Conservation (phyloP, 345 rosid genomes). For the Ailanthus altissimus region DNA sequence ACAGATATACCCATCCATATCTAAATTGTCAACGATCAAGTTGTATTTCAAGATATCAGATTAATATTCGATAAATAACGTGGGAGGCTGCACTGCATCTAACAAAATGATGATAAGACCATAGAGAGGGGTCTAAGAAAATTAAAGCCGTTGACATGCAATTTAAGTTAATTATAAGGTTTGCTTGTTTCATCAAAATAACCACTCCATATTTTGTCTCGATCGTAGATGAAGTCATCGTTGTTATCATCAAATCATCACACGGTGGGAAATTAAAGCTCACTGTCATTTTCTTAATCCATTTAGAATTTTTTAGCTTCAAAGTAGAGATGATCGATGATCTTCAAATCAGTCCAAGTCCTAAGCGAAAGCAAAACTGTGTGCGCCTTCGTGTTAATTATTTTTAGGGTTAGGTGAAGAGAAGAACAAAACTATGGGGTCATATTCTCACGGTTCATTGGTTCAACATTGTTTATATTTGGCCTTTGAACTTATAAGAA, state of each 20-base stretch:
- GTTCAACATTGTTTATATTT: constrained; percentile 25
- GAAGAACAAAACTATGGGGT: constrained; percentile 7
- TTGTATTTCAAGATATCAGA: not conserved
- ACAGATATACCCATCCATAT: not conserved
- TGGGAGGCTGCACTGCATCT: not conserved
- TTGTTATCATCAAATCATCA: constrained; percentile 40
- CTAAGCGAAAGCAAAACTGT: constrained; percentile 25
- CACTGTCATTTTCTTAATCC: constrained; percentile 47
- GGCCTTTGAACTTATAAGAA: constrained; percentile 10
- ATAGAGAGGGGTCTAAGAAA: too few species aligned
- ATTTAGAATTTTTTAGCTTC: constrained; percentile 36
- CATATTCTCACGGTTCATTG: not conserved
- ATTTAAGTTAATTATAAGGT: not conserved
- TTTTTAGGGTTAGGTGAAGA: constrained; percentile 32
- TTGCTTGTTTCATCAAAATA: constrained; percentile 24
- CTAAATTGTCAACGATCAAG: constrained; percentile 13
- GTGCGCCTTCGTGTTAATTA: not conserved
- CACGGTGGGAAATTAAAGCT: constrained; percentile 27
- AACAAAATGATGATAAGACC: not conserved
- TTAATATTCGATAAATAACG: not conserved
- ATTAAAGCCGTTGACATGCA: not conserved
- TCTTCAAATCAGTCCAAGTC: constrained; percentile 3
- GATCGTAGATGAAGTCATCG: constrained; percentile 44
- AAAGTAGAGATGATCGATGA: constrained; percentile 30
- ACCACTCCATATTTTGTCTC: constrained; percentile 43